Evolutionary conservation across 108 stramenopile species (phyloP), one percentile per base, ranked within the genome.

Genomic region (Skeletonema tropicum): DNA sequence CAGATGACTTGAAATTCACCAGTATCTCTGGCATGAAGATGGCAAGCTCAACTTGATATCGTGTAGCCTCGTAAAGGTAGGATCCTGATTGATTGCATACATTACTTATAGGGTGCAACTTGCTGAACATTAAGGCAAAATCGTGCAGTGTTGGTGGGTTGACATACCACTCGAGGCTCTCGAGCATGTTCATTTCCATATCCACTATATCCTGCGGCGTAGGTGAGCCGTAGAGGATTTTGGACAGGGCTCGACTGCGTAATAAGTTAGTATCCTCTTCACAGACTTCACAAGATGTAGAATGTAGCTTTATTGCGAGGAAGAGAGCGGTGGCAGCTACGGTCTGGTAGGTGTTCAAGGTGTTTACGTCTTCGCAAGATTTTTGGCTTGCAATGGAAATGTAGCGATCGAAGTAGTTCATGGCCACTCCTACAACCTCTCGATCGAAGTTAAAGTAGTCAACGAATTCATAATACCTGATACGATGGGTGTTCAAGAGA

Each of bases 261-360:
- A 23, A 25, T 10, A 7, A 25, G 38, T 12, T 39, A 12, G 5
- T 55, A 10, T 55, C 52, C 19, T n/a, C 52, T 23, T 23, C 52
- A 23, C 11, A 39, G 38, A 39, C 12, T 39, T 11, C 38, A 2
- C 23, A 55, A 10, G 52, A 55, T 55, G 52, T 55, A 9, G 23
- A 23, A 2, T 55, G 52, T 0, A 55, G 55, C 63, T 91, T 91
- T 66, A 91, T 76, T 14, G 90, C 88, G 9, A 87, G 86, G 60
- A 86, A 91, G 45, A 91, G 83, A 29, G 79, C 79, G n/a, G 88
- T 77, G 8, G 85, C 82, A 26, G 90, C 90, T 49, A 86, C 35
- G 11, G 88, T 80, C 60, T 91, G 90, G 67, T 82, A 64, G 75
- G n/a, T 80, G 64, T 64, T 73, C 49, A 55, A 45, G 15, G 35